Base-by-base conservation (phyloP, 2,329 filamentous ascomycete genomes). In the Colletotrichum sp. region DNA sequence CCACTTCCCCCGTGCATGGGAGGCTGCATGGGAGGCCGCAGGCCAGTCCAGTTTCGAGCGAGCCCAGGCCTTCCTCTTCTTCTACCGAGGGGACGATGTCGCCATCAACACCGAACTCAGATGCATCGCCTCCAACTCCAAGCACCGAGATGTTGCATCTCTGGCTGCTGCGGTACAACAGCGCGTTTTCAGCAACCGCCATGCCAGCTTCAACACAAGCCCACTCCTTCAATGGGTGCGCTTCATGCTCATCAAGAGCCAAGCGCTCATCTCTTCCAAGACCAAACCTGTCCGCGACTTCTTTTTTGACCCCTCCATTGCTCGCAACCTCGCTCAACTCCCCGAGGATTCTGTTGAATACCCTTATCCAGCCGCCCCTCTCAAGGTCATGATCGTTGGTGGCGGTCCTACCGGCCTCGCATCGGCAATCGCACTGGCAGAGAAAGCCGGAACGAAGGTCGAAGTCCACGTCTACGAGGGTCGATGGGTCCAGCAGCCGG, bases 401-500 rank as follows among this genome's bases (percentile, higher is more conserved):
- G 58, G 58, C 1, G 58, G 58, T 34, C 58, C 58, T 0, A 61
- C 58, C 2, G 58, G 58, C 2, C 58, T 61, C 1, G 58, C 58
- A 34, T 61, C 58, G 4, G 58, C 58, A 15, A 34, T 61, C 18
- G 58, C 58, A 12, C 78, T 84, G 5, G 83, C 83, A 12, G 83
- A 84, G 58, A 83, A 83, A 66, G 83, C 82, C 18, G 76, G 58
- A 0, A 81, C 80, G 1, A 79, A 76, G 9, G 80, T 84, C 10
- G 80, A 84, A 70, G 81, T 84, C 1, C 83, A 84, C 72, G 79
- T 84, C 24, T 84, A 81, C 75, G 83, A 84, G 72, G 78, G 82
- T 21, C 80, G 83, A 7, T 84, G 83, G 82, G 76, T 81, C 5
- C 69, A 67, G 66, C 79, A 38, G 62, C 65, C 64, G 55, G 80